Base-by-base conservation (phyloP, 73 alveolate species). In the Symbiodinium natans region DNA sequence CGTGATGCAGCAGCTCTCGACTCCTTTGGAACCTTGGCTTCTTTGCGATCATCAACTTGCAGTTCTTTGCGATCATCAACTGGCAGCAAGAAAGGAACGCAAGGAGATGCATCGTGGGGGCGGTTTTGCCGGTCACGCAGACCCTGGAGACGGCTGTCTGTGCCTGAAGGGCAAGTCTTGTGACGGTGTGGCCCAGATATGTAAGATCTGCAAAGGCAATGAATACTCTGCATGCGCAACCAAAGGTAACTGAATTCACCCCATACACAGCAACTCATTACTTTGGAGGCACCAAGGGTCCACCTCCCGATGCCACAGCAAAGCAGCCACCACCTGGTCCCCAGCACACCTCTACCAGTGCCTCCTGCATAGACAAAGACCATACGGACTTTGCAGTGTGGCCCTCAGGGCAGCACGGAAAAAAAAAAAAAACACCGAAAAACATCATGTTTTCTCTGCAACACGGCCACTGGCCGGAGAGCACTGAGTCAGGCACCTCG, bases 321-420 rank as follows among this genome's bases (percentile, higher is more conserved):
- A 90, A 90, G 97, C 97, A 90, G 75, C 97, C 97, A 36, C 97
- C 97, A 9, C 97, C 88, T 29, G 77, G 97, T 68, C 80, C 97
- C 97, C 97, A 90, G 80, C 97, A 90, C 11, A 89, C 36, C 46
- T 59, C 77, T 38, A 36, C 77, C 42, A 63, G 80, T 3, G 80
- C 36, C 13, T 63, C 36, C 80, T 29, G 80, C 80, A 63, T 63
- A 31, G 80, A 63, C 80, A 63, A 13, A 29, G 80, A 63, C 80
- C 80, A 63, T 29, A 63, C 5, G 11, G 29, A 9, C 4, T 29
- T 36, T 3, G 80, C 80, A 0, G 80, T 4, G 2, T 63, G 80
- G 80, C 40, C 80, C 80, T 63, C 23, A 63, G 80, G n/a, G n/a
- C n/a, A n/a, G n/a, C n/a, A n/a, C n/a, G n/a, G n/a, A n/a, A n/a